These are phyloP conservation scores for Colletotrichum endophyticum DNA, from an alignment of 2,329 filamentous ascomycete species.

Conservation along the genomic window DNA sequence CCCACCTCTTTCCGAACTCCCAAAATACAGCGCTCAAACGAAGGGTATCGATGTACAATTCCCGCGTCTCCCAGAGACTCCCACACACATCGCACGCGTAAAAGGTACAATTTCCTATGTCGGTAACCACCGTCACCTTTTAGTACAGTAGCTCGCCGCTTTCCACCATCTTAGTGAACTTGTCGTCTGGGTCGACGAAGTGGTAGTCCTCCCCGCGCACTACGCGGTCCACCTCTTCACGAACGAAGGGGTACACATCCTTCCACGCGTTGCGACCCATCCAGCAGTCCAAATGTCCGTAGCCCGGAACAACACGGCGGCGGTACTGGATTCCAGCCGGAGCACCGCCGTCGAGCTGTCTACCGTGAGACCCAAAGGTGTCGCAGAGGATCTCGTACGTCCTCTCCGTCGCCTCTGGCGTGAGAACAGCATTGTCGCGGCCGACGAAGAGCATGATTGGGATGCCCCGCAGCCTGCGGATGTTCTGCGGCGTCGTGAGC, in stretches of 20 bases:
- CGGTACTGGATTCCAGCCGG: slow-evolving; percentile 48
- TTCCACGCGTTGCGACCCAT: slow-evolving; percentile 64
- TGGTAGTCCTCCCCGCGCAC: slow-evolving; percentile 44
- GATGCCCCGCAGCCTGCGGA: slow-evolving; percentile 54
- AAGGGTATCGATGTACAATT: not conserved
- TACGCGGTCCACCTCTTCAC: slow-evolving; percentile 60
- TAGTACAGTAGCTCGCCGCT: slow-evolving; percentile 44
- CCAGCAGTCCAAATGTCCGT: slow-evolving; percentile 67
- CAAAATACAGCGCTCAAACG: not conserved
- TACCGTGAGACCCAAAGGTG: slow-evolving; percentile 47
- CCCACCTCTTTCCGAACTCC: not conserved
- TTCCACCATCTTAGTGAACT: slow-evolving; percentile 45
- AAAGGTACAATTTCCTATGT: not conserved
- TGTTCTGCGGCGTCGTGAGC: slow-evolving; percentile 55
- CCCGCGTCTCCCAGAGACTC: not conserved
- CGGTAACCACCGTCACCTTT: not conserved
- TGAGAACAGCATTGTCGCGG: slow-evolving; percentile 61
- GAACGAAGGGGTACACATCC: slow-evolving; percentile 63
- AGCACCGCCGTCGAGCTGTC: slow-evolving; percentile 11
- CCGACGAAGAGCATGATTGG: slow-evolving; percentile 63
- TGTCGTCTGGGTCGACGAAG: slow-evolving; percentile 48
- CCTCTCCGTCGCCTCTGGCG: slow-evolving; percentile 55
- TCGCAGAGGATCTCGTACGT: slow-evolving; percentile 59
- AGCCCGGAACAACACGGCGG: slow-evolving; percentile 58
- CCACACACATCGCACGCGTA: not conserved